Conservation (phyloP, 805 yeast genomes). For the Kuraishia borneana region DNA sequence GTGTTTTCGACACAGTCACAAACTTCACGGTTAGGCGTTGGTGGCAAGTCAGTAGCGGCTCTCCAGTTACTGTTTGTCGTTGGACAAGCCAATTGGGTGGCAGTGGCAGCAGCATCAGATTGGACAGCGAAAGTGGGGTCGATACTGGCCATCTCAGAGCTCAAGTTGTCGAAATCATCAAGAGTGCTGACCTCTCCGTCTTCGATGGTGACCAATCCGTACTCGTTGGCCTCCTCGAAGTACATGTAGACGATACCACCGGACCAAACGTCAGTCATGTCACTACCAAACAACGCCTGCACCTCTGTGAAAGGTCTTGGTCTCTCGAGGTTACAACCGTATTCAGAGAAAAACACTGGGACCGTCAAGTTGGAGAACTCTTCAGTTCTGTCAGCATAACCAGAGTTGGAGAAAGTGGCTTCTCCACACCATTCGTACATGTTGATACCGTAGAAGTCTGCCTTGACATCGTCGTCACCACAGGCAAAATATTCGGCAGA, state of each 20-base stretch:
- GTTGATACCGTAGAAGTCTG: slow-evolving; percentile 77
- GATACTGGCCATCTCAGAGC: slow-evolving; percentile 39
- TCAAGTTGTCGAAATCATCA: slow-evolving; percentile 46
- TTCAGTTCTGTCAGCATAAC: slow-evolving; percentile 59
- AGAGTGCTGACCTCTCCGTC: slow-evolving; percentile 44
- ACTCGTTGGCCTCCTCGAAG: slow-evolving; percentile 72
- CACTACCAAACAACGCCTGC: slow-evolving; percentile 45
- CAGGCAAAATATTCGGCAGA: slow-evolving; percentile 83
- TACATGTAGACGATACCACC: slow-evolving; percentile 94
- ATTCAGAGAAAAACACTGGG: slow-evolving; percentile 81
- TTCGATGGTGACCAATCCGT: slow-evolving; percentile 60
- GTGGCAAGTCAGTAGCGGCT: slow-evolving; percentile 62
- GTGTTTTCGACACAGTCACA: slow-evolving; percentile 53
- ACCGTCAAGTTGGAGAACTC: slow-evolving; percentile 65
- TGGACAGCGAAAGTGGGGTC: slow-evolving; percentile 35
- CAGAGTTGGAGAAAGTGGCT: slow-evolving; percentile 47
- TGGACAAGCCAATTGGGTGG: slow-evolving; percentile 34
- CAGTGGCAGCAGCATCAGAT: slow-evolving; percentile 20
- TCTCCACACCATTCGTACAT: slow-evolving; percentile 85
- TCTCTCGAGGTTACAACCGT: slow-evolving; percentile 66
- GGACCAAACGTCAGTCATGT: slow-evolving; percentile 87
- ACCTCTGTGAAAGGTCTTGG: slow-evolving; percentile 79
- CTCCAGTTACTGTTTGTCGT: slow-evolving; percentile 45
- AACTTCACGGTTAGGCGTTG: slow-evolving; percentile 56
- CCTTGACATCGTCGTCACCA: slow-evolving; percentile 54